Evolutionary conservation across 2,329 filamentous ascomycete species (phyloP).

Genomic region (Aspergillus felis): DNA sequence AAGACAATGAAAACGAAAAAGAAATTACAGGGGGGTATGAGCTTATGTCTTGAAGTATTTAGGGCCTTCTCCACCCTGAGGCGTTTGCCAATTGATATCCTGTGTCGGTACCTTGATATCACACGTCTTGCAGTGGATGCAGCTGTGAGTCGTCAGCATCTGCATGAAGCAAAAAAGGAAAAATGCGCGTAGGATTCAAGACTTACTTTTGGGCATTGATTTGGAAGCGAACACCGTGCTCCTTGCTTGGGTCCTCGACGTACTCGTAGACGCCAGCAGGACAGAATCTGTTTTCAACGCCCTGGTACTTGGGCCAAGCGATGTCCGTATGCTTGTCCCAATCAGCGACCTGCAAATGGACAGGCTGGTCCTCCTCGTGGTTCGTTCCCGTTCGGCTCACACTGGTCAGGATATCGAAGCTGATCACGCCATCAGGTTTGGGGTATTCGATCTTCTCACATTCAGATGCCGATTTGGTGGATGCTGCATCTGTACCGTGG

Average conservation of each 20-base stretch:
- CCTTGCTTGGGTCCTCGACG: conserved; percentile 83
- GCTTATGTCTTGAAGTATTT: conserved; percentile 59
- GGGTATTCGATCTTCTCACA: conserved; percentile 91
- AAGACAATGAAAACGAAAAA: background rate
- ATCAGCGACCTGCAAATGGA: conserved; percentile 90
- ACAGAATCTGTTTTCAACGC: conserved; percentile 93
- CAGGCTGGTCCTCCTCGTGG: conserved; percentile 97
- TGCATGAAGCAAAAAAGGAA: background rate
- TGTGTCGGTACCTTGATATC: conserved; percentile 97
- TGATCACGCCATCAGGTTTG: conserved; percentile 92
- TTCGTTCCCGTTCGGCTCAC: conserved; percentile 95
- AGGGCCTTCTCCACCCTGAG: conserved; percentile 78
- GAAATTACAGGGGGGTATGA: background rate
- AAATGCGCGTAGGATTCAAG: background rate
- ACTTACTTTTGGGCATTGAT: conserved; percentile 97
- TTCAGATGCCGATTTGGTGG: conserved; percentile 74
- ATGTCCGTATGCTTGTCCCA: conserved; percentile 85
- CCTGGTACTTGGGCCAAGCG: conserved; percentile 84
- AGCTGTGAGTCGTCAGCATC: conserved; percentile 54
- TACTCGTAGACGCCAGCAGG: conserved; percentile 98
- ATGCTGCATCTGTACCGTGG: conserved; percentile 68
- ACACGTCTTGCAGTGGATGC: conserved; percentile 99
- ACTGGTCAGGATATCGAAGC: conserved; percentile 92
- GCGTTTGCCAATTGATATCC: conserved; percentile 96
- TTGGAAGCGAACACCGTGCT: conserved; percentile 88